Percentiles rank a stretch among this genome's conserved stretches.
Conservation (phyloP, 495 filamentous ascomycete species). For the Penicillium bialowiezense region DNA sequence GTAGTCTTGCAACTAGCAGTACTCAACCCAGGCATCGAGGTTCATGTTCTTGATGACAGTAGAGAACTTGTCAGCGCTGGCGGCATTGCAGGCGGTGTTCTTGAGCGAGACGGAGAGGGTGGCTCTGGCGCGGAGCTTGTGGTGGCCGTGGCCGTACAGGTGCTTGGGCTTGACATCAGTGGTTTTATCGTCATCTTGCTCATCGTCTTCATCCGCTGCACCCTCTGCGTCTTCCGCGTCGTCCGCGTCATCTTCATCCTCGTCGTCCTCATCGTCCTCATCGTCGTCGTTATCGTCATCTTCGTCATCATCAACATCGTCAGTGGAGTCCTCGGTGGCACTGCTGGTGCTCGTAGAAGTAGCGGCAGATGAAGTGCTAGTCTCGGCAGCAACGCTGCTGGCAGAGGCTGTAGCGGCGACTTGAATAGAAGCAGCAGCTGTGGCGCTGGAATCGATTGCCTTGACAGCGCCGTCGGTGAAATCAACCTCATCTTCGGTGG, state of each 20-base stretch:
- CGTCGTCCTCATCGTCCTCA: neutral
- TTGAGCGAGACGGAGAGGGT: neutral
- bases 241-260: neutral
- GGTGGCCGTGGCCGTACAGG: neutral
- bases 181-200: neutral
- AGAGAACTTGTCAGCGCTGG: conserved; percentile 6
- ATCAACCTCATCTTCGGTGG: too few relatives aligned
- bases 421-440: too few relatives aligned
- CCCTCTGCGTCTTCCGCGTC: neutral
- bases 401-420: neutral
- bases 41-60: conserved; percentile 11
- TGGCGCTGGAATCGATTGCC: too few relatives aligned
- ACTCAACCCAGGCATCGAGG: conserved; percentile 10
- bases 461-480: too few relatives aligned
- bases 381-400: neutral
- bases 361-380: neutral
- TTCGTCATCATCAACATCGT: neutral
- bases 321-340: neutral
- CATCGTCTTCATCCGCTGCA: neutral
- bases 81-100: conserved; percentile 3
- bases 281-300: neutral
- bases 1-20: neutral
- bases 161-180: neutral
- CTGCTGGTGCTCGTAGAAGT: neutral
- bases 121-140: neutral